Evolutionary conservation across 2,329 filamentous ascomycete genomes (phyloP), one percentile per base, ranked within the genome.

Genomic region (Curvularia hawaiiensis): DNA sequence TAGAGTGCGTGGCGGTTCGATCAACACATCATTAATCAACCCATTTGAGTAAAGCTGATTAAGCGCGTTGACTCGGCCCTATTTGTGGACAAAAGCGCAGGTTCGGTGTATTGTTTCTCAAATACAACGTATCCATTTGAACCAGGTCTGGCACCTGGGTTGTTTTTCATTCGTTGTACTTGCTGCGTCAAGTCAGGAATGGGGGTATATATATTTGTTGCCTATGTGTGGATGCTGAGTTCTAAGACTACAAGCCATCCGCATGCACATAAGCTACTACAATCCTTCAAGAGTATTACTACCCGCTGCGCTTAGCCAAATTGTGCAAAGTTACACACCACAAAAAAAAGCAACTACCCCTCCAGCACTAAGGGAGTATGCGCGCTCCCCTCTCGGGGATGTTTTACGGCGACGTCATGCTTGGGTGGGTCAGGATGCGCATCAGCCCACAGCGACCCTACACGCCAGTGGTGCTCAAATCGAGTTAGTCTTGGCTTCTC

Each of bases 381-480:
- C 26, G 40, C 46, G 51, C 44, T 20, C 39, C 35, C 51, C 39
- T 33, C 51, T 46, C 48, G 39, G 52, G 60, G 58, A 16, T 51
- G 54, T 51, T 47, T 54, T 47, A 49, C 58, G 58, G 52, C 56
- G 53, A 58, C 60, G 60, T 62, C 60, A 62, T 60, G 58, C 52
- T 54, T 56, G 54, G 33, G 60, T 58, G 58, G 54, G 60, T 58
- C 54, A 35, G 26, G 24, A 35, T 52, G 46, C 45, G 54, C 47
- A 58, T 58, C 60, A 62, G 54, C 60, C 58, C 54, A 60, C 54
- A 51, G 30, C 60, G 52, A 50, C 52, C 53, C 51, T 50, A 31
- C 39, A 55, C 47, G 52, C 56, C 43, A 41, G 35, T 45, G 50
- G 50, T 46, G 44, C 26, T 57, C 56, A 20, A 50, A 54, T 54